Percentiles rank a stretch among this genome's conserved stretches.
These are phyloP conservation scores for Colletotrichum musicola DNA, from an alignment of 2,329 filamentous ascomycete genomes.

Conservation along the genomic window DNA sequence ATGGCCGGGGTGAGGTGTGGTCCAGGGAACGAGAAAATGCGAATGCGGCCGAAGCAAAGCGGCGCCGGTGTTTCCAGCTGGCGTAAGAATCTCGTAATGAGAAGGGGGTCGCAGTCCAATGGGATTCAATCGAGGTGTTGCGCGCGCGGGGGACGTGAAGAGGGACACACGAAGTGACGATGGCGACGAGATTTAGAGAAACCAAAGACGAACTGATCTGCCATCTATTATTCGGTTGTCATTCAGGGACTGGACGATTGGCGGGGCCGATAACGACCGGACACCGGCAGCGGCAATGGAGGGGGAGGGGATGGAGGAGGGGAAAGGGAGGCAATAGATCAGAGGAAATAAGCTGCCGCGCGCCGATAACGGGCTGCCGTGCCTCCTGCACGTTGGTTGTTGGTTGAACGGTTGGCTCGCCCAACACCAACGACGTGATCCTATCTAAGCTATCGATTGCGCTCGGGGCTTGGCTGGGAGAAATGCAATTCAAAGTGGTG, in stretches of 20 bases:
- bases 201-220: too few species aligned
- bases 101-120: neutral
- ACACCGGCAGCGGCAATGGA: neutral
- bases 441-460: conserved; percentile 29
- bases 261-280: conserved; percentile 6
- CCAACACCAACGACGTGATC: neutral
- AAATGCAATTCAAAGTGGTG: too few species aligned
- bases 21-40: neutral
- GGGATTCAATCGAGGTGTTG: neutral
- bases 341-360: conserved; percentile 9
- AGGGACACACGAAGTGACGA: neutral
- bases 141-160: neutral
- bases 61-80: conserved; percentile 30
- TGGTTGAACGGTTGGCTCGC: neutral
- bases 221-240: too few species aligned
- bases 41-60: conserved; percentile 43
- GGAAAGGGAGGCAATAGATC: conserved; percentile 3
- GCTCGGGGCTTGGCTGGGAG: neutral
- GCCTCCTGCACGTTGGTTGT: neutral
- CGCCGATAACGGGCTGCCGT: conserved; percentile 18
- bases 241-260: neutral
- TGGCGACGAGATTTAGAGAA: neutral
- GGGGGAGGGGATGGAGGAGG: conserved; percentile 1
- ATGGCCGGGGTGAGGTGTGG: conserved; percentile 35
- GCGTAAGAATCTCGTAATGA: conserved; percentile 30